Evolutionary conservation across 2,329 filamentous ascomycete species (phyloP).

Genomic region (Gnomoniopsis sp.): DNA sequence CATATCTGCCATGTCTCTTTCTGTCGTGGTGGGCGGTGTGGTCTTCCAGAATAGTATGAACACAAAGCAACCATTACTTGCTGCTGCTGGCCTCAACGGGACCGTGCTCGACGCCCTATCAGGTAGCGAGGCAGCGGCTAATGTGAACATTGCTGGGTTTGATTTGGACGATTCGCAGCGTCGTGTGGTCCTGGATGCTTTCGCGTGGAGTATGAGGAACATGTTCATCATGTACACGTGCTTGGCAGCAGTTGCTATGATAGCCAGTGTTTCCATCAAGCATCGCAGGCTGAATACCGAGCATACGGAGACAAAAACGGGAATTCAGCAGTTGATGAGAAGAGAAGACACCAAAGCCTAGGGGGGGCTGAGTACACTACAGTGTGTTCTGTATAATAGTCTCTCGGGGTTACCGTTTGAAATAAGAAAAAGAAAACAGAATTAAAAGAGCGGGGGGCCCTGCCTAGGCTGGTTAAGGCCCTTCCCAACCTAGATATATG

Average conservation of each 20-base stretch:
- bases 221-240: conserved; percentile 46
- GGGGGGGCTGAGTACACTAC: too few relatives aligned
- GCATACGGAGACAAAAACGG: conserved; percentile 50
- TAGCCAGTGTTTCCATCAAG: conserved; percentile 40
- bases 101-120: conserved; percentile 32
- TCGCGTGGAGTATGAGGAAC: conserved; percentile 44
- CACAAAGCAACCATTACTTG: not conserved
- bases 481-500: too few relatives aligned
- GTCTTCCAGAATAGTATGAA: conserved; percentile 26
- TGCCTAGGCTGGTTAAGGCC: too few relatives aligned
- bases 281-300: conserved; percentile 42
- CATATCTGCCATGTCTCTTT: conserved; percentile 49
- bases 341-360: not conserved
- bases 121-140: conserved; percentile 42
- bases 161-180: conserved; percentile 36
- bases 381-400: not conserved
- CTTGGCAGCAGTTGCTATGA: conserved; percentile 36
- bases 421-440: not conserved
- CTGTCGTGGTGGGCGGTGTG: conserved; percentile 48
- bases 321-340: conserved; percentile 29
- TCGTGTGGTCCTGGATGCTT: conserved; percentile 40
- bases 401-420: not conserved
- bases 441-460: not conserved
- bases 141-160: conserved; percentile 37
- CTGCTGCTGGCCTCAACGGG: conserved; percentile 20